Evolutionary conservation across 768 basidiomycete species (phyloP), one percentile per base, ranked within the genome.

Genomic region (Lepiota brunneoincarnata): DNA sequence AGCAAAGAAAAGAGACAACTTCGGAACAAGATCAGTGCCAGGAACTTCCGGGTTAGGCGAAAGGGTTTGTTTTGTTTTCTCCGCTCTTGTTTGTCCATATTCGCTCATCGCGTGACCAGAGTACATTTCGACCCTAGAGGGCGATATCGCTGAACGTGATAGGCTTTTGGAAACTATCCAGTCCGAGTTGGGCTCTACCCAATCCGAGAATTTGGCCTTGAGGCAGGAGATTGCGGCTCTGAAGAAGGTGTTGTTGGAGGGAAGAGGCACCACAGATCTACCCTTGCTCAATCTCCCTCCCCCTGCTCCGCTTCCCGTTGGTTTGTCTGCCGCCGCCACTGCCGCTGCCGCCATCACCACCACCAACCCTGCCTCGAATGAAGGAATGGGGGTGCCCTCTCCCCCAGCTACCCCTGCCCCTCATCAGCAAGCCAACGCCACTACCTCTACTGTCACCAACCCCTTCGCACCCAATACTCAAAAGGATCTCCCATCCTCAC

Each of bases 1-100:
- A 88, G 86, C 63, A 98, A 96, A 73, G 95, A 98, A 75, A 98
- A 98, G 71, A 75, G 97, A 7, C 96, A 98, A 69, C 74, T 98
- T 39, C 70, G 96, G 47, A 99, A 99, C 75, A 99, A 99, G 84
- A 93, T 98, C 61, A 89, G 86, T 59, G 96, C 96, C 0, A 75
- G 95, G 50, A 97, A 96, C 67, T 98, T 98, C 72, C 80, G 96
- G n/a, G 91, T 93, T 24, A 75, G 96, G 35, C 78, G 94, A 68
- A 98, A 98, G 76, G 95, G 92, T 90, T 24, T 43, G 70, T 65
- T 52, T 44, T 47, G 37, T 42, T 54, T 54, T 31, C 31, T 10
- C 31, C 7, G 31, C 31, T 31, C 31, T 51, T 47, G 55, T 49
- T 48, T 58, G 50, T 48, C n/a, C 56, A 54, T 58, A 3, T 49